Conservation (phyloP, 805 yeast species). For the Maudiozyma turicensis region DNA sequence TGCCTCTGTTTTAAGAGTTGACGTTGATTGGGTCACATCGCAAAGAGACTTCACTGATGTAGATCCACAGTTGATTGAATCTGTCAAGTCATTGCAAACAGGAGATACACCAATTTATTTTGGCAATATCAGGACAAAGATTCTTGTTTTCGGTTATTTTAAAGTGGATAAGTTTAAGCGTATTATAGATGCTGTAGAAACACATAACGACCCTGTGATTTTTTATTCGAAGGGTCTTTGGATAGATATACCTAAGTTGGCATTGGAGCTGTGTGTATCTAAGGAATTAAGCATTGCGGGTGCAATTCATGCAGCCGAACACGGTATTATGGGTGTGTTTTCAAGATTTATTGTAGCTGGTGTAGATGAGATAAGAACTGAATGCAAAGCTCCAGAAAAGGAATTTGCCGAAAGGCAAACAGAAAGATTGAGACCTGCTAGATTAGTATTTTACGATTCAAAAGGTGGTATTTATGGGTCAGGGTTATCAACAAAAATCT, state of each 20-base stretch:
- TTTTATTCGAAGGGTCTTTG: slow-evolving; percentile 74
- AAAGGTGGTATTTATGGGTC: slow-evolving; percentile 74
- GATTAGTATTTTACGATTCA: slow-evolving; percentile 75
- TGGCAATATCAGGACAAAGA: slow-evolving; percentile 66
- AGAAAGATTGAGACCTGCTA: slow-evolving; percentile 69
- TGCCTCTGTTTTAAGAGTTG: slow-evolving; percentile 81
- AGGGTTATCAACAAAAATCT: slow-evolving; percentile 72
- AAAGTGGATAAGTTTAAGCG: slow-evolving; percentile 67
- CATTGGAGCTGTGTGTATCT: slow-evolving; percentile 45
- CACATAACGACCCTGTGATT: slow-evolving; percentile 73
- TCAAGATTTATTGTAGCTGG: slow-evolving; percentile 68
- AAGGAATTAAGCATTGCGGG: slow-evolving; percentile 69
- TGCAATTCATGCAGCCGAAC: slow-evolving; percentile 95
- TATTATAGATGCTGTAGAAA: slow-evolving; percentile 90
- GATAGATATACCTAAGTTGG: slow-evolving; percentile 73
- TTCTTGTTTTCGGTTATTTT: slow-evolving; percentile 84
- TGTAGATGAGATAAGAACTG: slow-evolving; percentile 73
- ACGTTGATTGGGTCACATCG: slow-evolving; percentile 87
- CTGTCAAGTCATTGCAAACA: slow-evolving; percentile 42
- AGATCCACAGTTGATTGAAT: slow-evolving; percentile 70
- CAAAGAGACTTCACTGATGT: slow-evolving; percentile 92
- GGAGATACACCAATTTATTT: slow-evolving; percentile 56
- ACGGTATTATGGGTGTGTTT: slow-evolving; percentile 69
- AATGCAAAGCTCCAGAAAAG: slow-evolving; percentile 95
- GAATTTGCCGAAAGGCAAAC: slow-evolving; percentile 78